Evolutionary conservation across 352 stramenopile species (phyloP).

Genomic region (Phytophthora tentaculata): DNA sequence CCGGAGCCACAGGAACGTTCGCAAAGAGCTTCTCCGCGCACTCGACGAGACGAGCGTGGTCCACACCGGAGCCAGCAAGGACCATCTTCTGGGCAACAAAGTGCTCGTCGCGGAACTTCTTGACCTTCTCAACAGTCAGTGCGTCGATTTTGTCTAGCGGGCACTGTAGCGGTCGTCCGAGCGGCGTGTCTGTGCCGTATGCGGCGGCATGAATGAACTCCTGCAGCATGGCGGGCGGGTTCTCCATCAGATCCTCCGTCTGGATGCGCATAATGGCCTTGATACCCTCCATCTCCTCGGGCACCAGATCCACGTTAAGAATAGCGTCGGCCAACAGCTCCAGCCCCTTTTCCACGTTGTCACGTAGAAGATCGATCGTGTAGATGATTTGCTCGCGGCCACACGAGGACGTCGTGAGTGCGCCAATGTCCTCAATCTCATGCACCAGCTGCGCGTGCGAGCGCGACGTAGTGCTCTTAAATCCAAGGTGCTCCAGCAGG

Average conservation of each 20-base stretch:
- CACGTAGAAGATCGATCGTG: conserved; percentile 95
- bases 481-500: conserved; percentile 95
- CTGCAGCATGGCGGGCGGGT: conserved; percentile 82
- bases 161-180: conserved; percentile 86
- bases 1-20: conserved; percentile 41
- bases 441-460: conserved; percentile 87
- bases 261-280: conserved; percentile 95
- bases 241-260: conserved; percentile 91
- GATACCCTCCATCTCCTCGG: conserved; percentile 92
- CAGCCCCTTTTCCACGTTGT: conserved; percentile 92
- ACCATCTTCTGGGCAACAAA: conserved; percentile 93
- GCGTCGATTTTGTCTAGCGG: conserved; percentile 80
- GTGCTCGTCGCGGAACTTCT: conserved; percentile 72
- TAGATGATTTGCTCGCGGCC: conserved; percentile 97
- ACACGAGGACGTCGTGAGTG: conserved; percentile 90
- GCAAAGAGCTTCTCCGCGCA: conserved; percentile 92
- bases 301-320: conserved; percentile 74
- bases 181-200: conserved; percentile 73
- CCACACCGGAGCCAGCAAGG: conserved; percentile 93
- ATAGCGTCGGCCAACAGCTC: conserved; percentile 92
- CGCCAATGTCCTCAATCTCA: conserved; percentile 94
- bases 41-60: conserved; percentile 94
- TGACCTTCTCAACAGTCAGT: conserved; percentile 76
- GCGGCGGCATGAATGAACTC: conserved; percentile 89
- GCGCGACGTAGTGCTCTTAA: conserved; percentile 92